Base-by-base conservation (phyloP, 2,329 filamentous ascomycete species). In the Pseudogymnoascus sp. region DNA sequence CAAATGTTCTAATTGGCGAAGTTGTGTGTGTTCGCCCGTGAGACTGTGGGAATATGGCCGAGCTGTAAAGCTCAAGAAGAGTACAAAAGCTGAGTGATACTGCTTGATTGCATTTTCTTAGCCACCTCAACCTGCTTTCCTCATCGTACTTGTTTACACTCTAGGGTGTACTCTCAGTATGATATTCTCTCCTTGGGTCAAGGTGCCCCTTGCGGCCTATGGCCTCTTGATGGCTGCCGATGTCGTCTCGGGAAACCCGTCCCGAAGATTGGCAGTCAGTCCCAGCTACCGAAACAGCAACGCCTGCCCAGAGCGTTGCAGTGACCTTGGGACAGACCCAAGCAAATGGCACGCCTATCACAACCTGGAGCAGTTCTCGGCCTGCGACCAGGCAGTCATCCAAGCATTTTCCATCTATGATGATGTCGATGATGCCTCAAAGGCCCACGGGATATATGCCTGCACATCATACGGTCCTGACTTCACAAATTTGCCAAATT, bases 391-490 rank as follows among this genome's bases (percentile, higher is more conserved):
- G 22, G 22, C 22, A 25, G 65, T 74, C 61, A 71, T 74, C 57
- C 73, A 73, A 57, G 63, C 68, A 61, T 74, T 75, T 62, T 70
- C 69, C n/a, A 60, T 75, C 50, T 66, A 70, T 50, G 72, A 75
- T 60, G 60, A 61, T 9, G 69, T 75, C 9, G 73, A 75, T 60
- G 67, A 73, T 60, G 16, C 20, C 11, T 47, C 60, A 34, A n/a
- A 28, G 12, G 63, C 54, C 59, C 71, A 74, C 62, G 68, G 69
- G 38, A 72, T 75, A 59, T 61, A 66, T 16, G 68, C 73, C 35
- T 74, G 70, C 62, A 65, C 68, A 1, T 68, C 69, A 1, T 70
- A 64, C 22, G 68, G 68, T 34, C 62, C 67, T 7, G 63, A 69
- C 59, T 63, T 60, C 59, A 16, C 57, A 7, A 39, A 61, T 32